Conservation (phyloP, 1,139 yeast species). For the Ashbya aceris region DNA sequence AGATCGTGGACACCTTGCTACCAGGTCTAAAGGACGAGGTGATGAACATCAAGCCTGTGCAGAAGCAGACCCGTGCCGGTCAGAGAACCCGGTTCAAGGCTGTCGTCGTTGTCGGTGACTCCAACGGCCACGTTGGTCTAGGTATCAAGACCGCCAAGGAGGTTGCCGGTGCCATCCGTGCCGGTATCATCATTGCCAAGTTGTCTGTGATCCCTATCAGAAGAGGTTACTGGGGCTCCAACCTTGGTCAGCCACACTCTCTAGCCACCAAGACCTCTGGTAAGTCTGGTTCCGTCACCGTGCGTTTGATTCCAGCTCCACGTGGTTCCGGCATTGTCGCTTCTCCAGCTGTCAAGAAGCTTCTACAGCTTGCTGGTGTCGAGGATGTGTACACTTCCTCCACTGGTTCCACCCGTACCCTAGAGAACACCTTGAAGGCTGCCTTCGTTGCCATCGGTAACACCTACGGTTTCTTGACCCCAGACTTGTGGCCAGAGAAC, state of each 20-base stretch:
- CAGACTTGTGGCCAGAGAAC: constrained; percentile 93
- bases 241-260: constrained; percentile 99
- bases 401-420: constrained; percentile 98
- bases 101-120: constrained; percentile 98
- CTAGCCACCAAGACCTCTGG: constrained; percentile 97
- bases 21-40: constrained; percentile 97
- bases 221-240: constrained; percentile 99
- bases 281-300: constrained; percentile 98
- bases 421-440: constrained; percentile 99
- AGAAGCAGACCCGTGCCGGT: constrained; percentile 99
- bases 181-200: constrained; percentile 98
- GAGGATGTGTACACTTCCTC: constrained; percentile 99
- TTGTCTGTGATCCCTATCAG: constrained; percentile 98
- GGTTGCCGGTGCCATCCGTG: constrained; percentile 99
- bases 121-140: constrained; percentile 99
- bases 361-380: constrained; percentile 98
- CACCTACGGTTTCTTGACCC: constrained; percentile 99
- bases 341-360: constrained; percentile 98
- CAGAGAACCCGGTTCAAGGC: constrained; percentile 99
- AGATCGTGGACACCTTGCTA: constrained; percentile 92
- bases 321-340: constrained; percentile 99
- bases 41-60: constrained; percentile 99
- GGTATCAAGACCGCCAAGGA: constrained; percentile 99
- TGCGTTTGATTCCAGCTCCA: constrained; percentile 99
- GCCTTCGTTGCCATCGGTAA: constrained; percentile 98